Conservation (phyloP, 257 asterid genomes). For the Ocimum tenuiflorum region DNA sequence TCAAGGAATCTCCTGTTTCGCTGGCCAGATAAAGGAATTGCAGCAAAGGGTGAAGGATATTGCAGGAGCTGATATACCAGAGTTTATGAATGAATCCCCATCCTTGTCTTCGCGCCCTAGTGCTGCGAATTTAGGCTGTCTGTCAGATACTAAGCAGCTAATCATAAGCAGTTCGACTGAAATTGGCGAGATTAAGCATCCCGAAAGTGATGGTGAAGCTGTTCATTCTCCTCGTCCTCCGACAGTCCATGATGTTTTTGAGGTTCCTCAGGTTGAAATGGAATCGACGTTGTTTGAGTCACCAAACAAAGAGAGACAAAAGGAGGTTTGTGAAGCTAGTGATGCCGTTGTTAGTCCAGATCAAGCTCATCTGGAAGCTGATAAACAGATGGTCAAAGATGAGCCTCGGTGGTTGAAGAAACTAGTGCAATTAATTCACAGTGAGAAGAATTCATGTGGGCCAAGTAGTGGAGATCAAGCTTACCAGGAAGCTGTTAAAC, state of each 20-base stretch:
- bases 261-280: constrained; percentile 64
- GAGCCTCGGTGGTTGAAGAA: constrained; percentile 65
- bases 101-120: constrained; percentile 30
- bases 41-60: constrained; percentile 57
- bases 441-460: constrained; percentile 32
- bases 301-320: constrained; percentile 18
- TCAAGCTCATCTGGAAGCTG: constrained; percentile 16
- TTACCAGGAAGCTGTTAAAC: constrained; percentile 24
- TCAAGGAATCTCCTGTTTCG: constrained; percentile 40
- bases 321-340: constrained; percentile 17
- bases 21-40: constrained; percentile 61
- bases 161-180: constrained; percentile 24
- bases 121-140: constrained; percentile 22
- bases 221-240: constrained; percentile 33
- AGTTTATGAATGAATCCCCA: constrained; percentile 29
- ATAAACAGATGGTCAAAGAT: constrained; percentile 27
- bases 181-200: constrained; percentile 18
- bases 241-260: constrained; percentile 72
- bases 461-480: constrained; percentile 23
- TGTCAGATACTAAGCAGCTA: constrained; percentile 22
- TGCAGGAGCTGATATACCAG: constrained; percentile 37
- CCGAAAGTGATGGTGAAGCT: constrained; percentile 19
- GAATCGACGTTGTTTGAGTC: constrained; percentile 23
- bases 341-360: constrained; percentile 28
- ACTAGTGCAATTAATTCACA: constrained; percentile 33